Conservation (phyloP, 2,329 filamentous ascomycete species). For the Botrytis paeoniae region DNA sequence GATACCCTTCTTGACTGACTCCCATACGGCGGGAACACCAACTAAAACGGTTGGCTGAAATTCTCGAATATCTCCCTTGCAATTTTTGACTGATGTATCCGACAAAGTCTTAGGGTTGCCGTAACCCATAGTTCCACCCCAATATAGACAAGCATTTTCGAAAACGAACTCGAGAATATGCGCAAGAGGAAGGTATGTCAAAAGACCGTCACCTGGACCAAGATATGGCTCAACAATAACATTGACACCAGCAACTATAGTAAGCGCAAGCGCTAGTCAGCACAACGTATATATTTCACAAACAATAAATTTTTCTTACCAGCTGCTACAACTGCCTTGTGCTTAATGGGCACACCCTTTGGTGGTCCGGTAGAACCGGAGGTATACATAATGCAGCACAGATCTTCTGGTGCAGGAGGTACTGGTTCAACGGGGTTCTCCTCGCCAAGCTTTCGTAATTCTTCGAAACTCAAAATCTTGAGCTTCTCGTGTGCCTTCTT, state of each 20-base stretch:
- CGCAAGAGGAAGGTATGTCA: slow-evolving; percentile 89
- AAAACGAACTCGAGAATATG: slow-evolving; percentile 96
- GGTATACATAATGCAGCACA: slow-evolving; percentile 82
- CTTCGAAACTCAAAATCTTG: slow-evolving; percentile 50
- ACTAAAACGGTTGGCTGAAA: slow-evolving; percentile 85
- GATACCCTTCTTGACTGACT: slow-evolving; percentile 94
- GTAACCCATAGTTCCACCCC: slow-evolving; percentile 90
- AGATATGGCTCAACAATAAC: slow-evolving; percentile 74
- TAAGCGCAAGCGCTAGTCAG: slow-evolving; percentile 7
- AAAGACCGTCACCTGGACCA: slow-evolving; percentile 70
- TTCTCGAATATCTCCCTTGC: slow-evolving; percentile 88
- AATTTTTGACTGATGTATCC: slow-evolving; percentile 81
- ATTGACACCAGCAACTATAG: slow-evolving; percentile 71
- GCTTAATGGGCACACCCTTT: slow-evolving; percentile 84
- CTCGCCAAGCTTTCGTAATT: slow-evolving; percentile 46
- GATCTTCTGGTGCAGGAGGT: slow-evolving; percentile 70
- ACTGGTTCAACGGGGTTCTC: slow-evolving; percentile 68
- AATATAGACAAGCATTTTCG: slow-evolving; percentile 83
- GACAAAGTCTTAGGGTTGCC: slow-evolving; percentile 85
- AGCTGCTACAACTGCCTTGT: slow-evolving; percentile 78
- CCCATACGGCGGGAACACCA: slow-evolving; percentile 95
- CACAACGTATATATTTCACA: slow-evolving; percentile 38
- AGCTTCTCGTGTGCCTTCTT: slow-evolving; percentile 54
- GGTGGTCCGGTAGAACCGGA: slow-evolving; percentile 86
- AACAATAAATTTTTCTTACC: slow-evolving; percentile 63